Percentiles rank a stretch among this genome's conserved stretches.
These are phyloP conservation scores for Trichoderma reesei DNA, from an alignment of 495 filamentous ascomycete genomes.

Conservation along the genomic window DNA sequence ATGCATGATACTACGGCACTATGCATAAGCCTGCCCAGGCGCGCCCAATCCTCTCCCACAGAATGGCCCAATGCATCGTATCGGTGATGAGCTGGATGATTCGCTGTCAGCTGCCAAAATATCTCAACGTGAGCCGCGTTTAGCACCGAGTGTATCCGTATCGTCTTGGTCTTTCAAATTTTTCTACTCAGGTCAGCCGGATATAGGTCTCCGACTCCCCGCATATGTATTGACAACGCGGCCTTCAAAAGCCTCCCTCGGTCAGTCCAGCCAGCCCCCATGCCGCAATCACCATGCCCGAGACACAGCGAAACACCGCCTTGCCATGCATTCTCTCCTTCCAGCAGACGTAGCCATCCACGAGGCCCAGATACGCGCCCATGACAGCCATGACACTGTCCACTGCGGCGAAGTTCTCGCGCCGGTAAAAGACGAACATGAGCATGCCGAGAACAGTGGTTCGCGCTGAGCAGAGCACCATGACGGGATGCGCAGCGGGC, in stretches of 20 bases:
- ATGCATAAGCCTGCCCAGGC: background rate
- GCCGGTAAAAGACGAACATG: conserved; percentile 18
- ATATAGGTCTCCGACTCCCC: background rate
- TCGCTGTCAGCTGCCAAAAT: background rate
- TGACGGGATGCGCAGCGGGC: conserved; percentile 18
- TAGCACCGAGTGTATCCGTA: background rate
- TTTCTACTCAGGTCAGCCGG: background rate
- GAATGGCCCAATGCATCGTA: background rate
- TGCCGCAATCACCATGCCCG: conserved; percentile 17
- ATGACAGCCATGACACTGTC: conserved; percentile 18
- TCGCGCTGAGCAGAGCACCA: conserved; percentile 19
- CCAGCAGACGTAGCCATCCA: conserved; percentile 23
- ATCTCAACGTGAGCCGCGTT: background rate
- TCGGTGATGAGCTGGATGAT: background rate
- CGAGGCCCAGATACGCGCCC: conserved; percentile 19
- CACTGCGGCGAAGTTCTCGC: conserved; percentile 18
- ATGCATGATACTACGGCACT: background rate
- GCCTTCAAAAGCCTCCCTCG: conserved; percentile 4
- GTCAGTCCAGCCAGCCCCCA: conserved; percentile 21
- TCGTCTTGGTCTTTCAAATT: background rate
- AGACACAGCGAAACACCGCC: conserved; percentile 17
- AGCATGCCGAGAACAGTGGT: conserved; percentile 18
- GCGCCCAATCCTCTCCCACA: background rate
- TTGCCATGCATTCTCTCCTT: conserved; percentile 17
- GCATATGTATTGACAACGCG: background rate